Percentiles rank a stretch among this genome's conserved stretches.
Evolutionary conservation across 768 basidiomycete species (phyloP).

Genomic region (Leccinum subgranulosum): DNA sequence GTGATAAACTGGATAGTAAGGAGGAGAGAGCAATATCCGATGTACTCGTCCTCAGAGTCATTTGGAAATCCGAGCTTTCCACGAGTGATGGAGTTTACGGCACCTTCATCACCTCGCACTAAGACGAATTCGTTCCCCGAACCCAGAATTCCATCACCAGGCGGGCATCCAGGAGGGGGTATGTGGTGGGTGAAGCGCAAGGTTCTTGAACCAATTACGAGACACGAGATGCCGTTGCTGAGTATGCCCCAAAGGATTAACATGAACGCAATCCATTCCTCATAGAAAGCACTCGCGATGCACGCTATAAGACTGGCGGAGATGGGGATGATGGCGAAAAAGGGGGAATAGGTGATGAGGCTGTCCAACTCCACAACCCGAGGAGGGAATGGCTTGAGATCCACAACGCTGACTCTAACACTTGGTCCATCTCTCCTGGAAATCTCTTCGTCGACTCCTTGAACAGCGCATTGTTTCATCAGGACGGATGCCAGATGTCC

Average conservation of each 20-base stretch:
- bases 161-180: conserved; percentile 10
- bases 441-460: background rate
- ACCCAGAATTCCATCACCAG: conserved; percentile 18
- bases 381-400: background rate
- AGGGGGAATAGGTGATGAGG: background rate
- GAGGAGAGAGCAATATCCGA: background rate
- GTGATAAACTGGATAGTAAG: background rate
- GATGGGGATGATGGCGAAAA: conserved; percentile 15
- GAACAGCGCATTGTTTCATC: background rate
- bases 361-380: background rate
- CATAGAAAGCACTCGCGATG: conserved; percentile 12
- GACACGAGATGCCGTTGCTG: conserved; percentile 22
- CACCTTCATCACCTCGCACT: background rate
- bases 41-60: background rate
- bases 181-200: conserved; percentile 8
- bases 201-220: conserved; percentile 15
- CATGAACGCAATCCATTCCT: conserved; percentile 23
- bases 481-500: conserved; percentile 5
- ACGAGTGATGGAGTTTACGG: no score
- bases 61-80: background rate
- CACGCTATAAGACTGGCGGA: conserved; percentile 14
- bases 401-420: background rate
- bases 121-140: background rate
- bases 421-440: background rate
- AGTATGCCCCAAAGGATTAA: conserved; percentile 26